Evolutionary conservation across 352 stramenopile genomes (phyloP).

Genomic region (Pythium guiyangense): DNA sequence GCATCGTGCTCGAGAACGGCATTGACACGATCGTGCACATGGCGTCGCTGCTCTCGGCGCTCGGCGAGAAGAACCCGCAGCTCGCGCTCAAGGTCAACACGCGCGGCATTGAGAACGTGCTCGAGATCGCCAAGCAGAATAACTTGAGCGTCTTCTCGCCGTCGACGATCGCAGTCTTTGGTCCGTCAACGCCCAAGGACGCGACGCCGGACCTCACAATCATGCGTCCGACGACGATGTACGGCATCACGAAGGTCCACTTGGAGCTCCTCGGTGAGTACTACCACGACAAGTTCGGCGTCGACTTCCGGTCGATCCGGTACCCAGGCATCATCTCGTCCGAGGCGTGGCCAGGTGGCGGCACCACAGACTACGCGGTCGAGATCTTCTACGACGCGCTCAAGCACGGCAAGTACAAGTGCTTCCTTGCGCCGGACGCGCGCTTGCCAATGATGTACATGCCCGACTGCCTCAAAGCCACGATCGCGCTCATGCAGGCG

Average conservation of each 20-base stretch:
- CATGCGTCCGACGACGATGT: conserved; percentile 91
- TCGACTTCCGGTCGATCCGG: conserved; percentile 90
- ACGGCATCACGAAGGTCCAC: conserved; percentile 91
- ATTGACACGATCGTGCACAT: conserved; percentile 90
- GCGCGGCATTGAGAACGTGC: conserved; percentile 86
- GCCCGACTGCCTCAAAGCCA: conserved; percentile 89
- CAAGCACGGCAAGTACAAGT: conserved; percentile 85
- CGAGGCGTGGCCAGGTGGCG: conserved; percentile 78
- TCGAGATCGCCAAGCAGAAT: conserved; percentile 87
- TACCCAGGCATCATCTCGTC: conserved; percentile 91
- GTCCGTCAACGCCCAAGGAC: conserved; percentile 79
- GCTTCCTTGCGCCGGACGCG: conserved; percentile 76
- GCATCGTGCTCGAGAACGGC: conserved; percentile 85
- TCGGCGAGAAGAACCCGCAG: conserved; percentile 89
- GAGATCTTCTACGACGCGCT: conserved; percentile 93
- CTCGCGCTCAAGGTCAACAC: conserved; percentile 89
- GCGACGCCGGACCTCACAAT: conserved; percentile 86
- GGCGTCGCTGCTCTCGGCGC: conserved; percentile 85
- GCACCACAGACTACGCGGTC: conserved; percentile 90
- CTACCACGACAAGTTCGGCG: conserved; percentile 89
- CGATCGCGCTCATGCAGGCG: conserved; percentile 75
- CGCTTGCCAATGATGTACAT: conserved; percentile 95
- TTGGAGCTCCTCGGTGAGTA: conserved; percentile 90
- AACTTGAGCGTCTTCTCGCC: conserved; percentile 86
- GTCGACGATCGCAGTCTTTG: conserved; percentile 90